Evolutionary conservation across 2,329 filamentous ascomycete species (phyloP).

Genomic region (Xylaria hypoxylon): DNA sequence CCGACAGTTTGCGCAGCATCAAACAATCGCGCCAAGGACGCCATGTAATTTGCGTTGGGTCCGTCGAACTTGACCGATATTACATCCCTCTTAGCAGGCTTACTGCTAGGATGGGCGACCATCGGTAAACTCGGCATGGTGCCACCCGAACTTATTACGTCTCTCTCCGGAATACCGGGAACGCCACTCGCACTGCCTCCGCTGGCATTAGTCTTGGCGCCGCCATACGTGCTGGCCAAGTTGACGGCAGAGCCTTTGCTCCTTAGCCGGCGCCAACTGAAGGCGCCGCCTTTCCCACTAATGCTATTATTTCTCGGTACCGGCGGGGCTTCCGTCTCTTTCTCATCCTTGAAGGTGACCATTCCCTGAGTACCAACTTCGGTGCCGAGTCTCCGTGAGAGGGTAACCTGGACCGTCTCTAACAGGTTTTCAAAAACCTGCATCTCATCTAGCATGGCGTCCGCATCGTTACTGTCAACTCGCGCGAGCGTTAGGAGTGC

Average conservation of each 20-base stretch:
- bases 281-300: constrained; percentile 80
- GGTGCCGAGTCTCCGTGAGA: constrained; percentile 88
- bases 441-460: constrained; percentile 94
- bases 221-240: constrained; percentile 63
- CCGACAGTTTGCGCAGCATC: constrained; percentile 93
- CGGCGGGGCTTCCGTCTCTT: constrained; percentile 53
- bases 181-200: constrained; percentile 47
- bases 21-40: constrained; percentile 87
- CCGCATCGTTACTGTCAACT: constrained; percentile 90
- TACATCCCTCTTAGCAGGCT: constrained; percentile 78
- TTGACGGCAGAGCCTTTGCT: constrained; percentile 85
- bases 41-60: constrained; percentile 91
- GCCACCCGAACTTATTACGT: constrained; percentile 68
- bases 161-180: constrained; percentile 53
- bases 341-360: constrained; percentile 57
- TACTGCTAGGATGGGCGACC: constrained; percentile 73
- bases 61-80: constrained; percentile 78
- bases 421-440: constrained; percentile 86
- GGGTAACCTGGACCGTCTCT: constrained; percentile 81
- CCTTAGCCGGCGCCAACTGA: constrained; percentile 89
- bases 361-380: constrained; percentile 86
- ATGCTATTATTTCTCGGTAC: constrained; percentile 70
- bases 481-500: constrained; percentile 84
- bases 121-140: constrained; percentile 83
- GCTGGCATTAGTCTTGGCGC: constrained; percentile 56